Base-by-base conservation (phyloP, 495 filamentous ascomycete genomes). In the Hypoxylon trugodes region DNA sequence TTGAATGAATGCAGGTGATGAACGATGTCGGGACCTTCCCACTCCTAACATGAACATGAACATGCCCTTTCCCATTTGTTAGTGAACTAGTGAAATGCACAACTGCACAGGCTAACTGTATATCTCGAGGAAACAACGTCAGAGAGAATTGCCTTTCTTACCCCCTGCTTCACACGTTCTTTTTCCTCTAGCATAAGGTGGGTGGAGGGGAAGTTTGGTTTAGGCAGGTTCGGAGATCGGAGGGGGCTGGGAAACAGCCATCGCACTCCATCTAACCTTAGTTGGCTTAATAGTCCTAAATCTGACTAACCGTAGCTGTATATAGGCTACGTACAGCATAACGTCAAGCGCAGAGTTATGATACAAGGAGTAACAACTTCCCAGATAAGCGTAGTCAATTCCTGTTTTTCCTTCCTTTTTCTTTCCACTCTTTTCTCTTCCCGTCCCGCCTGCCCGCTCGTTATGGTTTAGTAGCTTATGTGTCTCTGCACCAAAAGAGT, bases 61-160 rank as follows among this genome's bases (percentile, higher is more conserved):
- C n/a, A n/a, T 28, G 13, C 15, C 45, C 25, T 47, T 47, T 21
- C 43, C 32, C 38, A 21, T 21, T 16, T 10, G 16, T 8, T 35
- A 35, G 9, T 4, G 9, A 4, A n/a, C 8, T n/a, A 47, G 12
- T 49, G 28, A 33, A 28, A 49, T 7, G 43, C 32, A 56, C 36
- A 42, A 53, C 41, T 41, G 42, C n/a, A n/a, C n/a, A n/a, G n/a
- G n/a, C n/a, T n/a, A n/a, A n/a, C n/a, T n/a, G n/a, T n/a, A n/a
- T n/a, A n/a, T n/a, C 49, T 60, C 43, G 56, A 60, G 62, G 43
- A 55, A 66, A 46, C 50, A 66, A 60, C 61, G 55, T 65, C 61
- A 65, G 61, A 65, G n/a, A n/a, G 41, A 28, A 62, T 35, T 48
- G 48, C 18, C 13, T 36, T 56, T 45, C 37, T 32, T 15, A 10